Percentiles rank a stretch among this genome's conserved stretches.
Evolutionary conservation across 2,329 filamentous ascomycete genomes (phyloP).

Genomic region (Calonectria ilicicola): DNA sequence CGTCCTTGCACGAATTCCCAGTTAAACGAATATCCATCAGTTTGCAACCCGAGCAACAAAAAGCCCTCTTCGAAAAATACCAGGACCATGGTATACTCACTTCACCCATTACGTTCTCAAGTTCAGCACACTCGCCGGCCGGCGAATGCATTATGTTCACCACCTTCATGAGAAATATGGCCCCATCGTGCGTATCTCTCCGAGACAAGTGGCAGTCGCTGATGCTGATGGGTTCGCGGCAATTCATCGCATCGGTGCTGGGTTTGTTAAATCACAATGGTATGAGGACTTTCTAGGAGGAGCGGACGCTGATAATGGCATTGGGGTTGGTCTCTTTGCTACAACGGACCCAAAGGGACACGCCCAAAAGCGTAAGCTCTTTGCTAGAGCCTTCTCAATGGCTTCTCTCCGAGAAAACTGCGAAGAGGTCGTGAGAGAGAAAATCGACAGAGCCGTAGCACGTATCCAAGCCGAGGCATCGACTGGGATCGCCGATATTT

Average conservation of each 20-base stretch:
- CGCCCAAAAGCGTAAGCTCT: neutral
- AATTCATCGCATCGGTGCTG: neutral
- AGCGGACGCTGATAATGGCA: neutral
- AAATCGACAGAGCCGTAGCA: neutral
- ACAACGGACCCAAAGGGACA: neutral
- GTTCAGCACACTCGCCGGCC: neutral
- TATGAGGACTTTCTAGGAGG: neutral
- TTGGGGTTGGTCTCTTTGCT: neutral
- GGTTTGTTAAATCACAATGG: neutral
- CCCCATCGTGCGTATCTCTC: neutral
- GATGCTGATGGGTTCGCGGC: neutral
- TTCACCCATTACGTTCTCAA: neutral
- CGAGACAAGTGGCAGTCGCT: neutral
- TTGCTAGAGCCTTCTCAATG: neutral
- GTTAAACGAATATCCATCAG: too few species aligned
- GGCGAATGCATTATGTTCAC: neutral
- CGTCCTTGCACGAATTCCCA: too few species aligned
- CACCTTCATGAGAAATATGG: neutral
- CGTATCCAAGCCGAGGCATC: neutral
- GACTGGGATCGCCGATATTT: neutral
- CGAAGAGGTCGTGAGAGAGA: neutral
- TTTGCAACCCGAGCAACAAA: neutral
- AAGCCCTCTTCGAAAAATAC: neutral
- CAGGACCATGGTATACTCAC: neutral
- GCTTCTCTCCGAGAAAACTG: neutral